Base-by-base conservation (phyloP, 352 stramenopile genomes). In the Phytopythium kandeliae region DNA sequence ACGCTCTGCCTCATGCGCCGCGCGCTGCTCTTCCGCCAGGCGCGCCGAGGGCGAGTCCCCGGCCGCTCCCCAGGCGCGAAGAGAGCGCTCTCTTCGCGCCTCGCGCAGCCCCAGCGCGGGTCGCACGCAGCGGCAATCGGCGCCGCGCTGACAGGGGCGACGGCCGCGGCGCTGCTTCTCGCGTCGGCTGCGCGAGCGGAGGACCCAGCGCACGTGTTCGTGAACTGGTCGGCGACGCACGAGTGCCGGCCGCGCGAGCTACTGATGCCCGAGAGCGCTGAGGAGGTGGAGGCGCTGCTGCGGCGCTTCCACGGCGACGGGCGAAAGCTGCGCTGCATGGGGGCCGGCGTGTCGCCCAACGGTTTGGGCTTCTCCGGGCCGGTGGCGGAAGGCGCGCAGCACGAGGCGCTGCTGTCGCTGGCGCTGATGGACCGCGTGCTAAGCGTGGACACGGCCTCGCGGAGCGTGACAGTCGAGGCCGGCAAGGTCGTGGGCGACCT, bases 301-400 rank as follows among this genome's bases (percentile, higher is more conserved):
- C 46, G 67, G 24, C 41, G 62, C 42, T 84, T 88, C 56, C 80
- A 92, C 51, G 48, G 51, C 28, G 74, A 84, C 36, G 76, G 79
- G 60, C 71, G 85, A 42, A 86, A 94, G 38, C 65, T 98, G 45
- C 93, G 96, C 33, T 95, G 88, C 44, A 92, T 99, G 66, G 97
- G 97, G 9, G 97, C 96, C 0, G 96, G 94, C 3, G 82, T 99
- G 9, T 98, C 90, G 40, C 97, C 97, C 1, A 99, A 99, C 68
- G 97, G 96, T 21, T 60, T 99, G 21, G 90, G 88, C 2, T 97
- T 99, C 63, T 86, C 75, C 13, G 68, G 65, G 12, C 67, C 58
- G 31, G 21, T 30, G 0, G 10, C 2, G 7, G 0, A 54, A 66
- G 3, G 49, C 70, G 21, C 47, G 36, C 38, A 44, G 38, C 63